These are phyloP conservation scores for Diaporthe ampelina DNA, from an alignment of 2,329 filamentous ascomycete genomes.

Conservation along the genomic window DNA sequence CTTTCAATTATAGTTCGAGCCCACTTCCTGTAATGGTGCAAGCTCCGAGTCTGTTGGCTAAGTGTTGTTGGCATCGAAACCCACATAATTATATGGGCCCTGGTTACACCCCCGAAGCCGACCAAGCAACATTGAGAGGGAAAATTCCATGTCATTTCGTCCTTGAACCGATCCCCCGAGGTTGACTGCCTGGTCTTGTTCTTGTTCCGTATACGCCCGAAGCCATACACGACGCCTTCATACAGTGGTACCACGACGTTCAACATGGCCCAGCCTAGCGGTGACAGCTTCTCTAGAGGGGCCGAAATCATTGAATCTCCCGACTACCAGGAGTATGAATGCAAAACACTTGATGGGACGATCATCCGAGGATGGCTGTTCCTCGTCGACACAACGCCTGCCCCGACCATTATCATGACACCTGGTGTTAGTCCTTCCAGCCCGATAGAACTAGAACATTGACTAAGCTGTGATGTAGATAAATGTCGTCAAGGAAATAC, in stretches of 20 bases:
- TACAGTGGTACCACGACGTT: too few relatives aligned
- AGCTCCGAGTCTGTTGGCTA: neutral
- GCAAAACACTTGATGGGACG: neutral
- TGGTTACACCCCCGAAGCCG: neutral
- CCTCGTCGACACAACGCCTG: neutral
- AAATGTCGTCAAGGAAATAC: conserved; percentile 15
- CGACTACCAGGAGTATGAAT: neutral
- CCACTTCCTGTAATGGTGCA: neutral
- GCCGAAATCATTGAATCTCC: neutral
- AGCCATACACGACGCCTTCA: too few relatives aligned
- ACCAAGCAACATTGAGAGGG: neutral
- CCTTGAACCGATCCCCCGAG: too few relatives aligned
- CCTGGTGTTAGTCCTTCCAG: neutral
- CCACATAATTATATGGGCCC: neutral
- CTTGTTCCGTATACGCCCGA: too few relatives aligned
- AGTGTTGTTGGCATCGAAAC: neutral
- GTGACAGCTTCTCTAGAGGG: fast-evolving
- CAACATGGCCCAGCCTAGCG: neutral
- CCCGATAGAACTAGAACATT: neutral
- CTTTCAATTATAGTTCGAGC: neutral
- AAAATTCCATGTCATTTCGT: neutral
- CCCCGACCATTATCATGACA: conserved; percentile 2
- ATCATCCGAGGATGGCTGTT: neutral
- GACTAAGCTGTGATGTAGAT: neutral
- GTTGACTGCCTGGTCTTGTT: too few relatives aligned